Percentiles rank a stretch among this genome's conserved stretches.
phyloP scores from a whole-genome alignment of 2,329 filamentous ascomycete genomes.

The Fusarium vanettenii region DNA sequence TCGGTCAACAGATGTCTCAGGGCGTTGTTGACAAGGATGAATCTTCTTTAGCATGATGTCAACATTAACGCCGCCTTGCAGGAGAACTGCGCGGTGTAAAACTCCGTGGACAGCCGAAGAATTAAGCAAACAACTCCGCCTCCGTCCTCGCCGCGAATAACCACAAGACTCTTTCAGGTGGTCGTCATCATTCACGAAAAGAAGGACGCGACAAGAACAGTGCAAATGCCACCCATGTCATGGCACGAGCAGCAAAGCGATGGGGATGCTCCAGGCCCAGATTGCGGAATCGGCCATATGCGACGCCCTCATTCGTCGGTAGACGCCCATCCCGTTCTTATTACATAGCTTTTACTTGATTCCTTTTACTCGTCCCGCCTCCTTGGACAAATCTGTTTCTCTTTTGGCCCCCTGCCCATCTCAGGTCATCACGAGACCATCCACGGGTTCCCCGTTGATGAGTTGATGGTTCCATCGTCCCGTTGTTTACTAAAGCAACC shows the following conservation, averaged over 20 bases:
- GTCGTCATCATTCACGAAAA: constrained; percentile 5
- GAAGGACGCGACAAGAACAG: not conserved
- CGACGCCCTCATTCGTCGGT: constrained; percentile 39
- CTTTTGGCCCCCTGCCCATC: constrained; percentile 29
- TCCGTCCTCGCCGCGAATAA: not conserved
- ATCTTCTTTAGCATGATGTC: constrained; percentile 23
- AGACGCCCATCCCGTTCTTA: constrained; percentile 39
- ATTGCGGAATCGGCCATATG: constrained; percentile 37
- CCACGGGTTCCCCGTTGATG: constrained; percentile 36
- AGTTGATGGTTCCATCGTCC: constrained; percentile 9
- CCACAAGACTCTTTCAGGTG: not conserved
- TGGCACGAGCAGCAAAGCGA: constrained; percentile 16
- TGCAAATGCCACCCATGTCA: constrained; percentile 35
- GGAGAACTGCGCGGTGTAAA: not conserved
- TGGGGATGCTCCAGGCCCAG: constrained; percentile 29
- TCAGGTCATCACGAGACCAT: constrained; percentile 40
- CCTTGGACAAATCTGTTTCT: constrained; percentile 24
- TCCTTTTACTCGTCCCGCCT: constrained; percentile 35
- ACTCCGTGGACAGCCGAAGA: not conserved
- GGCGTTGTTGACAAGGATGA: constrained; percentile 26
- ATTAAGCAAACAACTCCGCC: not conserved
- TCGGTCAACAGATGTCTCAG: constrained; percentile 20
- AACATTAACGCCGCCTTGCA: constrained; percentile 27
- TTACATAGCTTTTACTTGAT: constrained; percentile 48
- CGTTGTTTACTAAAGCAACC: constrained; percentile 37